Base-by-base conservation (phyloP, 1,284 basidiomycete species). In the Pseudozyma sp. region DNA sequence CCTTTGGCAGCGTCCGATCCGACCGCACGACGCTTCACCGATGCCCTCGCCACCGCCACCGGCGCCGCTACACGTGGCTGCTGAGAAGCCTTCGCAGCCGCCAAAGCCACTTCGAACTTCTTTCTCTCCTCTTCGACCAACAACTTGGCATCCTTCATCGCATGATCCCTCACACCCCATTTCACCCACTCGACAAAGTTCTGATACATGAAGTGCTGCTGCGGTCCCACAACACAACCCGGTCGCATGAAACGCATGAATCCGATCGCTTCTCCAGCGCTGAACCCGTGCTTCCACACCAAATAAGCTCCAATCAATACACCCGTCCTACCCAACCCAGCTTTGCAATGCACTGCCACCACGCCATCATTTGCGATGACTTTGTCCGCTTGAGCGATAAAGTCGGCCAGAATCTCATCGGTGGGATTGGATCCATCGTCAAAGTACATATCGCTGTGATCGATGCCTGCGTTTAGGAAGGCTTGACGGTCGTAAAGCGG, bases 271-370 rank as follows among this genome's bases (percentile, higher is more conserved):
- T 99, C 97, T 61, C 91, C 91, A 0, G 96, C 95, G n/a, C 94
- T 94, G 84, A 99, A 99, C n/a, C 93, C 93, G 82, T 98, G 95
- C 87, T 97, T 97, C 93, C 97, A 99, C 77, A 97, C 93, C 61
- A 99, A 89, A 87, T 98, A 99, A 3, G 97, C 97, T 49, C 85
- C 81, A 70, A 99, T 96, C 68, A 99, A 88, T 4, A 95, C 96
- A 5, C 97, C 96, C 3, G 94, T 97, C 53, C 94, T 89, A 21
- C 94, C 94, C 19, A 97, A 88, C 21, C 94, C 94, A 52, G 94
- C 94, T 88, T 97, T 97, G 86, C 94, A 97, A 91, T 97, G 85
- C 52, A 83, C 86, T 45, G 94, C 94, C 25, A 97, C 91, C 49
- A 91, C 92, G 56, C 91, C 92, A 42, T 91, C 92, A n/a, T 84